These are phyloP conservation scores for Blastocystis sp. DNA, from an alignment of 352 stramenopile species.

Conservation along the genomic window DNA sequence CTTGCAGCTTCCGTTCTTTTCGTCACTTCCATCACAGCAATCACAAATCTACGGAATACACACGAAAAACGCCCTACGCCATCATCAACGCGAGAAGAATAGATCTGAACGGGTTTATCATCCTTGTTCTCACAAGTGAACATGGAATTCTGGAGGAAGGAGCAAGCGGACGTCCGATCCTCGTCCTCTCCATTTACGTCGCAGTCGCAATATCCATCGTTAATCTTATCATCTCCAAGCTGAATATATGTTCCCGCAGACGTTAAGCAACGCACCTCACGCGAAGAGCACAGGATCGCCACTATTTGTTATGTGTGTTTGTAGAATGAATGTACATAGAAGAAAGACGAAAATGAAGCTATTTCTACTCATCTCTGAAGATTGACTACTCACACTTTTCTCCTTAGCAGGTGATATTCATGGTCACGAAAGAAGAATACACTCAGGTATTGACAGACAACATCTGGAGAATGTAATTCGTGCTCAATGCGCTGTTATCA, in stretches of 20 bases:
- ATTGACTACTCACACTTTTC: too few relatives aligned
- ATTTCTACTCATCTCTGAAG: background rate
- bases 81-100: slow-evolving; percentile 71
- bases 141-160: slow-evolving; percentile 38
- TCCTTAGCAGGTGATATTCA: too few relatives aligned
- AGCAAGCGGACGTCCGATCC: slow-evolving; percentile 70
- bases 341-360: background rate
- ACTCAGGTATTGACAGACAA: too few relatives aligned
- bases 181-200: slow-evolving; percentile 68
- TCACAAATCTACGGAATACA: slow-evolving; percentile 68
- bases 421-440: too few relatives aligned
- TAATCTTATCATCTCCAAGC: slow-evolving; percentile 57
- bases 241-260: slow-evolving; percentile 4
- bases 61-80: slow-evolving; percentile 25
- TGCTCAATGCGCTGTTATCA: too few relatives aligned
- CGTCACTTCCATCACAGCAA: slow-evolving; percentile 72
- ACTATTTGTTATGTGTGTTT: background rate
- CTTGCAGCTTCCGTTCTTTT: slow-evolving; percentile 52
- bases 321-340: slow-evolving; percentile 21
- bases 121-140: slow-evolving; percentile 69
- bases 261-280: slow-evolving; percentile 7
- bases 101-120: slow-evolving; percentile 40
- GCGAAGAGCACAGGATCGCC: background rate
- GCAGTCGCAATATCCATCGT: slow-evolving; percentile 71
- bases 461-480: too few relatives aligned